Percentiles rank a stretch among this genome's conserved stretches.
Evolutionary conservation across 257 asterid genomes (phyloP).

Genomic region (Verbascum thapsus): DNA sequence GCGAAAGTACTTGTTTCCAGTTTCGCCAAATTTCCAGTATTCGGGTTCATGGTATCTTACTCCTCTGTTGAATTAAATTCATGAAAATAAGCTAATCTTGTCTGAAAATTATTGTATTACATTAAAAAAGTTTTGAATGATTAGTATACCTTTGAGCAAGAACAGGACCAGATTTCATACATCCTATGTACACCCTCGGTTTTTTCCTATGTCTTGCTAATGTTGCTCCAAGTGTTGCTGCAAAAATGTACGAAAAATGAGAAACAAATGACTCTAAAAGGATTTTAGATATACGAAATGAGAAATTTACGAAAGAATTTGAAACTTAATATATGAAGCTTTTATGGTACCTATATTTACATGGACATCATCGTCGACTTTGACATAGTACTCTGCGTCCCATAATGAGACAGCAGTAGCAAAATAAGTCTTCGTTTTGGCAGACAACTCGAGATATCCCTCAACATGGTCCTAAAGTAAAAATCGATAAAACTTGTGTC

Average conservation of each 20-base stretch:
- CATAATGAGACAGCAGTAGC: conserved; percentile 73
- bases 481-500: conserved; percentile 1
- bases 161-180: conserved; percentile 98
- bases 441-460: conserved; percentile 94
- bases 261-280: conserved; percentile 3
- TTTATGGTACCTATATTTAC: conserved; percentile 77
- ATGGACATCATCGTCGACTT: conserved; percentile 95
- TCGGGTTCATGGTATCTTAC: conserved; percentile 95
- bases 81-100: conserved; percentile 16
- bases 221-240: conserved; percentile 88
- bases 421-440: conserved; percentile 84
- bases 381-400: conserved; percentile 93
- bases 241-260: conserved; percentile 24
- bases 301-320: neutral
- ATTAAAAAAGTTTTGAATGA: neutral
- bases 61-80: conserved; percentile 55
- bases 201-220: conserved; percentile 66
- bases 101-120: neutral
- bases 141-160: conserved; percentile 87
- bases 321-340: conserved; percentile 3
- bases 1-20: conserved; percentile 90
- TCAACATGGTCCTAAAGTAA: conserved; percentile 79
- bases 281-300: neutral
- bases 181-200: conserved; percentile 76
- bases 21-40: conserved; percentile 88